These are phyloP conservation scores for Kalaharituber pfeilii DNA, from an alignment of 2,329 filamentous ascomycete species.

Conservation along the genomic window DNA sequence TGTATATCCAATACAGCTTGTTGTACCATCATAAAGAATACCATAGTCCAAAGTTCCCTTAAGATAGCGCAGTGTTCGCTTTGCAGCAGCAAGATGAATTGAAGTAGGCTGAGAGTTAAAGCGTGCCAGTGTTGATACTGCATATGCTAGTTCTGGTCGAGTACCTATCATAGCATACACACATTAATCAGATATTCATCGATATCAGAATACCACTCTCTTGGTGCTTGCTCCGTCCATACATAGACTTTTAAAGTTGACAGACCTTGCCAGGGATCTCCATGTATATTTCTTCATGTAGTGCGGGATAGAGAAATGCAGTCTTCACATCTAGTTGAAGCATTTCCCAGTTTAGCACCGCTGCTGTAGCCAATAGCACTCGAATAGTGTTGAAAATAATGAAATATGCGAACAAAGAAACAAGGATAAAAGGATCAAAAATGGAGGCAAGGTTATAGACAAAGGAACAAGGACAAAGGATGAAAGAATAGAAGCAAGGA, in stretches of 20 bases:
- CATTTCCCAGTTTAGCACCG: not conserved
- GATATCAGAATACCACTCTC: constrained; percentile 21
- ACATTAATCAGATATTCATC: constrained; percentile 12
- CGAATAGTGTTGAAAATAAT: too few species aligned
- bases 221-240: constrained; percentile 24
- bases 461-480: too few species aligned
- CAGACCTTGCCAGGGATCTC: not conserved
- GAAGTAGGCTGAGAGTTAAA: not conserved
- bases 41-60: not conserved
- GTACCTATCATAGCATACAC: not conserved
- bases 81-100: not conserved
- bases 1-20: constrained; percentile 11
- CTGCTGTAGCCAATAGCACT: not conserved
- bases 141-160: not conserved
- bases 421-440: too few species aligned
- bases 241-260: constrained; percentile 23
- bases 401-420: too few species aligned
- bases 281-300: not conserved
- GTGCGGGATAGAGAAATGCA: not conserved
- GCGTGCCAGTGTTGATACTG: not conserved
- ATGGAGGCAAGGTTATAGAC: too few species aligned
- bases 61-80: not conserved
- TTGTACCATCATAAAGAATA: not conserved
- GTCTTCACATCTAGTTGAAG: not conserved
- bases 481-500: too few species aligned